These are phyloP conservation scores for Aspergillus sp. DNA, from an alignment of 2,329 filamentous ascomycete genomes.

Conservation along the genomic window DNA sequence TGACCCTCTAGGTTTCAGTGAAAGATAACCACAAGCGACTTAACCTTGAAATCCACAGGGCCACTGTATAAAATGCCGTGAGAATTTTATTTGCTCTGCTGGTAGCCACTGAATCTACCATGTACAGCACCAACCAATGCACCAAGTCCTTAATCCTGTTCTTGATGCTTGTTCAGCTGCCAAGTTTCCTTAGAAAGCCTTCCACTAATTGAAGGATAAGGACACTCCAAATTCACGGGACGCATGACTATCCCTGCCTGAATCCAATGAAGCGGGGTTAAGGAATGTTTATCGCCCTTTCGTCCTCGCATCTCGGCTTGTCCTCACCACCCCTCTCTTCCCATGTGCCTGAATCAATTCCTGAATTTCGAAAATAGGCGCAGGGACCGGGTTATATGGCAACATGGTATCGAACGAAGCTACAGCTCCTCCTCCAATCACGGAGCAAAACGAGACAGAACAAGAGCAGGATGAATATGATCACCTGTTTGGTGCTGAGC, in stretches of 20 bases:
- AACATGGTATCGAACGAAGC: not conserved
- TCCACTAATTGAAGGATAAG: not conserved
- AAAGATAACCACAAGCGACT: no score
- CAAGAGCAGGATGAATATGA: conserved; percentile 27
- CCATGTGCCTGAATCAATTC: not conserved
- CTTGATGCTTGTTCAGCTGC: not conserved
- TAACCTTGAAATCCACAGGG: no score
- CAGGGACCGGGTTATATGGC: not conserved
- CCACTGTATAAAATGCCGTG: no score
- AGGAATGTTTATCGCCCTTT: not conserved
- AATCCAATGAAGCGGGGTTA: not conserved
- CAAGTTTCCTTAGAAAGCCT: not conserved
- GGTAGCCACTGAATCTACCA: no score
- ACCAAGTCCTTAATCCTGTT: no score
- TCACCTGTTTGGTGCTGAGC: conserved; percentile 37
- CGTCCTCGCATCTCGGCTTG: not conserved
- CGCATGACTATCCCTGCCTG: not conserved
- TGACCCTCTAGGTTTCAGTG: no score
- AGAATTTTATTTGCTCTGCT: no score
- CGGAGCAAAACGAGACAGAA: not conserved
- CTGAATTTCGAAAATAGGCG: not conserved
- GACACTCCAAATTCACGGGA: not conserved
- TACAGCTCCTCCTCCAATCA: not conserved
- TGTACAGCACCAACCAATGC: no score
- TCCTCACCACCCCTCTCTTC: not conserved